A percentile compares a stretch with the other conserved stretches of the same genome.
Evolutionary conservation across 768 basidiomycete genomes (phyloP).

Genomic region (Hydnomerulius pinastri): DNA sequence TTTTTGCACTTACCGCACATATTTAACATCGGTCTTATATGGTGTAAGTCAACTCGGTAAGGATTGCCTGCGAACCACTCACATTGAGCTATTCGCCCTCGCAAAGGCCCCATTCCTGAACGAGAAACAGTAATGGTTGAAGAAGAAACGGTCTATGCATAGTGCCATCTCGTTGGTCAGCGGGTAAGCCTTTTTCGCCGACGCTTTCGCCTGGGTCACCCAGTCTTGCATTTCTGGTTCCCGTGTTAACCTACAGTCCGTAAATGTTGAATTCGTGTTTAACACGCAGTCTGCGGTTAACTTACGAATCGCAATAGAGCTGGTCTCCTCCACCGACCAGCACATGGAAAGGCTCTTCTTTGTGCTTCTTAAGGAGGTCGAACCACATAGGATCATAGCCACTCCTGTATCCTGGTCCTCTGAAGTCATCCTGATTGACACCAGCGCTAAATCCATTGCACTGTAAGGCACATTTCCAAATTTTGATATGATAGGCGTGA

Average conservation of each 20-base stretch:
- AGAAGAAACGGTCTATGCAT: slow-evolving; percentile 86
- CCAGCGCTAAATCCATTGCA: slow-evolving; percentile 91
- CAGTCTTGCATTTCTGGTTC: slow-evolving; percentile 91
- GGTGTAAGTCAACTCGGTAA: slow-evolving; percentile 1
- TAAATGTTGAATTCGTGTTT: slow-evolving; percentile 1
- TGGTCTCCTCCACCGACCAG: slow-evolving; percentile 95
- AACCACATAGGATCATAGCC: slow-evolving; percentile 94
- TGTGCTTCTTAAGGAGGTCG: slow-evolving; percentile 85
- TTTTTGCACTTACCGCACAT: slow-evolving; percentile 64
- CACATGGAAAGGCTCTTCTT: slow-evolving; percentile 80
- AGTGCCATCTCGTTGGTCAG: slow-evolving; percentile 71
- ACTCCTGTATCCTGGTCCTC: slow-evolving; percentile 73
- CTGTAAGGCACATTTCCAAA: slow-evolving; percentile 34
- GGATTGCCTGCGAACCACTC: slow-evolving; percentile 28
- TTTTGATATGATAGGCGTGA: background rate
- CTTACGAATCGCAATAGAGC: slow-evolving; percentile 81
- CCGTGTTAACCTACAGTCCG: slow-evolving; percentile 58
- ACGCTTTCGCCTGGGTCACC: slow-evolving; percentile 60
- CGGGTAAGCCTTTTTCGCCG: slow-evolving; percentile 57
- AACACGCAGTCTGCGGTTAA: background rate
- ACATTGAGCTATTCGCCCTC: slow-evolving; percentile 89
- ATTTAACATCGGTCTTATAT: slow-evolving; percentile 80
- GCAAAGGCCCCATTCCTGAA: slow-evolving; percentile 92
- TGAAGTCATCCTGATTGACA: slow-evolving; percentile 86
- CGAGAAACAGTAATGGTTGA: slow-evolving; percentile 86